Evolutionary conservation across 495 filamentous ascomycete species (phyloP).

Genomic region (Sporormia fimetaria): DNA sequence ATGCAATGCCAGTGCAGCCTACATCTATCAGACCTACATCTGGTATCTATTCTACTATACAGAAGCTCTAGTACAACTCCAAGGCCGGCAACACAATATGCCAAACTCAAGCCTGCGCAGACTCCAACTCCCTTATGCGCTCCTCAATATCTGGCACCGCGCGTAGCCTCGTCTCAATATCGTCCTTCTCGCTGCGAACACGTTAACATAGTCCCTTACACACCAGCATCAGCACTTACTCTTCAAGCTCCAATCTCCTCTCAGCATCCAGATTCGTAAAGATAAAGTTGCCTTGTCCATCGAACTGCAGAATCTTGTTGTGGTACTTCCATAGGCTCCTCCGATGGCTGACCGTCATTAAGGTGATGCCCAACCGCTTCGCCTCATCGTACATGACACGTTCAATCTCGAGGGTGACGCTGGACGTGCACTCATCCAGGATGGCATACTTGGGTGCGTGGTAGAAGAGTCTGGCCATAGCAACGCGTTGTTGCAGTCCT

Average conservation of each 20-base stretch:
- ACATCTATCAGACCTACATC: no score
- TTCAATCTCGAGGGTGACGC: conserved; percentile 86
- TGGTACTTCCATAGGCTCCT: conserved; percentile 95
- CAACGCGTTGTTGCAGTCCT: conserved; percentile 91
- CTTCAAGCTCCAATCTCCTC: conserved; percentile 70
- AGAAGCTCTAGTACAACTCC: no score
- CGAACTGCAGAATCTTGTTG: conserved; percentile 85
- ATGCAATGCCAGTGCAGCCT: no score
- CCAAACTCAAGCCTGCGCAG: conserved; percentile 8
- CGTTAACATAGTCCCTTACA: background rate
- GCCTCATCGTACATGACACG: conserved; percentile 94
- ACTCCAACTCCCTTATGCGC: conserved; percentile 65
- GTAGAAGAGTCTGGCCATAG: conserved; percentile 95
- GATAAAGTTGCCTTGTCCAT: conserved; percentile 82
- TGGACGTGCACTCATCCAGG: conserved; percentile 90
- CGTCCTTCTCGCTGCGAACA: conserved; percentile 67
- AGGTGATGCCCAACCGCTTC: conserved; percentile 76
- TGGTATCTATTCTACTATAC: no score
- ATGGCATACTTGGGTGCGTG: conserved; percentile 88
- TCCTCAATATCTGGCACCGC: conserved; percentile 79
- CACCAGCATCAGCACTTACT: conserved; percentile 39
- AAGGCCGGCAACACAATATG: no score
- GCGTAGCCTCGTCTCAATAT: conserved; percentile 72
- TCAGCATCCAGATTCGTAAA: conserved; percentile 90
- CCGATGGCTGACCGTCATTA: conserved; percentile 92